These are phyloP conservation scores for Lachnellula subtilissima DNA, from an alignment of 2,329 filamentous ascomycete genomes.

Conservation along the genomic window DNA sequence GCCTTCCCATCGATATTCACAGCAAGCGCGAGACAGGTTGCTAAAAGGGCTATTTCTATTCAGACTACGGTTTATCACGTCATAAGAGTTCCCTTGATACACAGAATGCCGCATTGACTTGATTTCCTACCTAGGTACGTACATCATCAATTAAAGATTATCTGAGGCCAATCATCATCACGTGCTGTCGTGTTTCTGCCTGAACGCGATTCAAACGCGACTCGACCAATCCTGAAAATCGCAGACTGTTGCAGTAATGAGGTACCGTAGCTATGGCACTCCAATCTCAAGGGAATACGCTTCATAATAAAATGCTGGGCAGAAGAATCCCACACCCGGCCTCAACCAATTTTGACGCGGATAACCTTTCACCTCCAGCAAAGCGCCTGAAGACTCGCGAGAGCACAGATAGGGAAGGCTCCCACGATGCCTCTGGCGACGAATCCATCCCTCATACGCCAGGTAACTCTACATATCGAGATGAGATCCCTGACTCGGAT, in stretches of 20 bases:
- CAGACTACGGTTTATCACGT: no score
- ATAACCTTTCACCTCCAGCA: slow-evolving; percentile 17
- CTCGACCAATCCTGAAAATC: background rate
- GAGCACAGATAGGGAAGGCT: slow-evolving; percentile 24
- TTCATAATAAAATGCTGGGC: slow-evolving; percentile 23
- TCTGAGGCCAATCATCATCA: background rate
- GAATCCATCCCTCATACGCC: slow-evolving; percentile 9
- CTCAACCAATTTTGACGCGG: slow-evolving; percentile 25
- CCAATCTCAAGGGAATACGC: slow-evolving; percentile 6
- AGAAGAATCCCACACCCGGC: slow-evolving; percentile 22
- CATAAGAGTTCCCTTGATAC: no score
- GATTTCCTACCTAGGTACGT: background rate
- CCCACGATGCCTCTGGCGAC: slow-evolving; percentile 24
- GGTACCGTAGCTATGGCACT: slow-evolving; percentile 17
- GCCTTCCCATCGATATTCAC: no score
- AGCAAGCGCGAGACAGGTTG: no score
- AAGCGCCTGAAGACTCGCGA: slow-evolving; percentile 28
- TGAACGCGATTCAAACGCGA: background rate
- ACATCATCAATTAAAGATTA: background rate
- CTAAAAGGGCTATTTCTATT: no score
- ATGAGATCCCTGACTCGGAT: slow-evolving; percentile 37
- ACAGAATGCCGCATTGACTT: background rate
- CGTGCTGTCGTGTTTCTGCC: background rate
- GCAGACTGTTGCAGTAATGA: no score
- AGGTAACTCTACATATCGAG: slow-evolving; percentile 11